Percentiles rank a stretch among this genome's conserved stretches.
Conservation (phyloP, 1,284 basidiomycete species). For the Anthracocystis setariae region DNA sequence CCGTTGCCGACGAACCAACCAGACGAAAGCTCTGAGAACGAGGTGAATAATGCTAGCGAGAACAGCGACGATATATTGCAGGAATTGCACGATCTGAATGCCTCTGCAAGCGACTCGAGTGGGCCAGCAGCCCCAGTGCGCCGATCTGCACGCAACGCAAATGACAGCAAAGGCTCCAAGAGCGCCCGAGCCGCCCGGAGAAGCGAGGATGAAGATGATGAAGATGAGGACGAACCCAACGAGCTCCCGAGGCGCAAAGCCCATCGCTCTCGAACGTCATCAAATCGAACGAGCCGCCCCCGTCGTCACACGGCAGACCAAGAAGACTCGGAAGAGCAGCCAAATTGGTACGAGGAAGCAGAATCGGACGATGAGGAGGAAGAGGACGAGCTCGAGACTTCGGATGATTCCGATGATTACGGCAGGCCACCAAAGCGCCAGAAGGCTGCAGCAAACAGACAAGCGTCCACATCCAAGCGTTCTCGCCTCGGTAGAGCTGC, state of each 20-base stretch:
- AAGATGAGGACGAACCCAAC: constrained; percentile 13
- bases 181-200: neutral
- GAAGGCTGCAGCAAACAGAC: constrained; percentile 5
- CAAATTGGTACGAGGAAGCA: constrained; percentile 7
- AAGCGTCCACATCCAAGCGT: constrained; percentile 11
- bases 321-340: constrained; percentile 10
- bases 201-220: constrained; percentile 16
- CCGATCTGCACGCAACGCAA: constrained; percentile 9
- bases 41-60: neutral
- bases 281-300: neutral
- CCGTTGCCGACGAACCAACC: constrained; percentile 5
- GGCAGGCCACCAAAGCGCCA: constrained; percentile 11
- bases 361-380: constrained; percentile 14
- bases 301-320: constrained; percentile 4
- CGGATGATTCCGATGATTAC: constrained; percentile 15
- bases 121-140: constrained; percentile 3
- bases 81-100: constrained; percentile 21
- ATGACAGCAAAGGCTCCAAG: neutral
- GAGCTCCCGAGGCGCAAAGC: constrained; percentile 1
- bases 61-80: constrained; percentile 10
- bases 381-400: constrained; percentile 25
- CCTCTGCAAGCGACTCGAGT: constrained; percentile 13
- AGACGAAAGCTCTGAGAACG: constrained; percentile 14
- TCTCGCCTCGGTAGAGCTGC: constrained; percentile 7
- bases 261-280: neutral